Base-by-base conservation (phyloP, 2,329 filamentous ascomycete species). In the Dothistroma pini region DNA sequence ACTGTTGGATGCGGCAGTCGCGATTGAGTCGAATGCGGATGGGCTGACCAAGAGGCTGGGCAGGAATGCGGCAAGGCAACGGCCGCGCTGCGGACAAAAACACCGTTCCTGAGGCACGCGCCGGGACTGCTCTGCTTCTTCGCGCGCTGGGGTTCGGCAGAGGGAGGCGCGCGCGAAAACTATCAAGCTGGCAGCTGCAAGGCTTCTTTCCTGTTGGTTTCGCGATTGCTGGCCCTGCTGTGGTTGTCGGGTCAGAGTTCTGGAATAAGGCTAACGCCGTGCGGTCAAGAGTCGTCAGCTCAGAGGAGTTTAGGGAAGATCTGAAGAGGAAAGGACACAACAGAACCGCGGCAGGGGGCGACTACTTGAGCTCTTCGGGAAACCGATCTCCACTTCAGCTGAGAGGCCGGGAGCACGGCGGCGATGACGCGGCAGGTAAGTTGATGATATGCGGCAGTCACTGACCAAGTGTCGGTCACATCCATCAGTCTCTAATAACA, bases 281-380 rank as follows among this genome's bases (percentile, higher is more conserved):
- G 55, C 55, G 47, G 55, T 49, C 50, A 49, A 50, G 41, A 50
- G 55, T 50, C 54, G 55, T 50, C 55, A 50, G 55, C 51, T 53
- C 51, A 53, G 51, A 53, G 29, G 34, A 29, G 51, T 53, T 53
- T 53, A 53, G 51, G 22, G 21, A 53, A 32, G 51, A 16, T 29
- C 25, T 29, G 31, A 53, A 31, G n/a, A 31, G 51, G 51, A 53
- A 51, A 53, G 31, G 51, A 31, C 51, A 53, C 51, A 21, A 35
- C 51, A 53, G 25, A 29, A 31, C 22, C 48, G 12, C 38, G 48
- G 48, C 48, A 51, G 48, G 41, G 25, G 41, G 41, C 41, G 41
- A 44, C 41, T 44, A 44, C 41, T 44, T 44, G 41, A 44, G 35
- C 11, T 16, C 35, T 16, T 4, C 11, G 41, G 41, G 41, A 44